These are phyloP conservation scores for Triglochin maritima DNA, from an alignment of 106 monocot genomes.

Conservation along the genomic window DNA sequence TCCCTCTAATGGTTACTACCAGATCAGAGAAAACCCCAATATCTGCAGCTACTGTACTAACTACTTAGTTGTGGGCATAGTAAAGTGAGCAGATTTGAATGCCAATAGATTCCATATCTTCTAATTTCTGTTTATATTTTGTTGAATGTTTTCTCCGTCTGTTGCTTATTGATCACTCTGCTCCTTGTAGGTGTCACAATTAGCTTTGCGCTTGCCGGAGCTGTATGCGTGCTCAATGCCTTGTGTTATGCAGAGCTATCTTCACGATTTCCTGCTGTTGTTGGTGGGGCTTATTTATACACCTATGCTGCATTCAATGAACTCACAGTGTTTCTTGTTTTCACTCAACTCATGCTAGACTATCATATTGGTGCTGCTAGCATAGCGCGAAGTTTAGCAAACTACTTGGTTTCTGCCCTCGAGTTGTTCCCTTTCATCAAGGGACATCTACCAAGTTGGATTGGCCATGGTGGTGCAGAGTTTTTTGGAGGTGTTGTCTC, in stretches of 20 bases:
- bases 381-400: slow-evolving; percentile 86
- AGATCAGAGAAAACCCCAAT: neutral
- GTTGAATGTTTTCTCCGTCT: neutral
- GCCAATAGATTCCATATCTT: neutral
- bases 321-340: slow-evolving; percentile 89
- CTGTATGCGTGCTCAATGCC: slow-evolving; percentile 81
- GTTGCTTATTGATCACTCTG: neutral
- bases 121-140: neutral
- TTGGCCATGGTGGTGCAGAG: slow-evolving; percentile 74
- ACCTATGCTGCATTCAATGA: slow-evolving; percentile 89
- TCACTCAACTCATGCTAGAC: slow-evolving; percentile 88
- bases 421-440: slow-evolving; percentile 77
- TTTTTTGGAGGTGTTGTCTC: slow-evolving; percentile 81
- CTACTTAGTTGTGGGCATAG: neutral
- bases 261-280: slow-evolving; percentile 84
- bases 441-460: slow-evolving; percentile 75
- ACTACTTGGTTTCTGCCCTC: slow-evolving; percentile 65
- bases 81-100: neutral
- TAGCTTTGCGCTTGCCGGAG: slow-evolving; percentile 91
- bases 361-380: slow-evolving; percentile 99
- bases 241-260: slow-evolving; percentile 94
- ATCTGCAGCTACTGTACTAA: neutral
- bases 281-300: slow-evolving; percentile 96
- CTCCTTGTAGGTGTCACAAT: slow-evolving; percentile 66
- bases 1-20: too few relatives aligned